Evolutionary conservation across 2,329 filamentous ascomycete genomes (phyloP), one percentile per base, ranked within the genome.

Genomic region (Penicillium palitans): DNA sequence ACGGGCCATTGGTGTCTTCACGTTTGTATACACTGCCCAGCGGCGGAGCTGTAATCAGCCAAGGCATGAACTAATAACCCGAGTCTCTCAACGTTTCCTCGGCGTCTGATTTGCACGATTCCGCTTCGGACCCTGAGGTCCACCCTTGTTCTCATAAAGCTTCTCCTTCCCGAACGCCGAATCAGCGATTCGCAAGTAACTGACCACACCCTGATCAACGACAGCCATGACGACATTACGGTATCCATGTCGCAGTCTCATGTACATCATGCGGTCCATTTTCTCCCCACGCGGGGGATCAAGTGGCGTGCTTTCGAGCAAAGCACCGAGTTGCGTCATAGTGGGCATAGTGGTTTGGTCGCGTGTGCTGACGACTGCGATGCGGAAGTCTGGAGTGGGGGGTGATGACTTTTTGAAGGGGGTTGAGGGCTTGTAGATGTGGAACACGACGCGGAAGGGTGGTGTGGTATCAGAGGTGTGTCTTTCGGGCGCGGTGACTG

Each of bases 161-260:
- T 78, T 85, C 74, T 96, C 91, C 61, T 86, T 83, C 0, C 82
- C 88, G 75, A 97, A 97, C 0, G 87, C 88, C 12, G 87, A 87
- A 78, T 98, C 92, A 1, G 84, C 86, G 58, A 97, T 82, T 25
- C 90, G 81, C 68, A 97, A 80, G 72, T 93, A 98, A 73, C 93
- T 98, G 46, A 93, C 89, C 24, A 98, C 83, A 0, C 95, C 95
- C 62, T 91, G 85, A 72, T 98, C 95, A 35, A 97, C 92, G 2
- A 98, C 84, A 0, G 93, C 95, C 25, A 99, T 73, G 35, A 97
- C 80, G 33, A 95, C 90, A 74, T 91, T 95, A 63, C 91, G 84
- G 72, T 89, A 87, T 2, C 92, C 95, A 68, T 96, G 87, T 75
- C 92, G 93, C 62, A 98, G 78, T 59, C 90, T 86, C 68, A 88